Evolutionary conservation across 768 basidiomycete genomes (phyloP), one percentile per base, ranked within the genome.

Genomic region (Epithele typhae): DNA sequence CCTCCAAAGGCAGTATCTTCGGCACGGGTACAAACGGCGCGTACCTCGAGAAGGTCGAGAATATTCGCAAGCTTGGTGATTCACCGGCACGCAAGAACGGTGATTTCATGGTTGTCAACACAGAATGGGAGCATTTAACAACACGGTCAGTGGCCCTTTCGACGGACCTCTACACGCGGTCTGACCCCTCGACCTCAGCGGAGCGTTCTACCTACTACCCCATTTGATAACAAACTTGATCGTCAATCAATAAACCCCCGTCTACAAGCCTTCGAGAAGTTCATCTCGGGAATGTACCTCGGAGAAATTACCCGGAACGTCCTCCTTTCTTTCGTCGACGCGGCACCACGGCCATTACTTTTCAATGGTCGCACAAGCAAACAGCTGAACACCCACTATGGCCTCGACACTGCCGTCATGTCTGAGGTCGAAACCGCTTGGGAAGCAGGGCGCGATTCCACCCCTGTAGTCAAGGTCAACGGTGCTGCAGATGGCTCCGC

Each of bases 1-100:
- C n/a, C n/a, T n/a, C n/a, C n/a, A 15, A 37, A 63, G 59, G 86
- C 38, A 86, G 86, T 45, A 98, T 98, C 59, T 98, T 98, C 62
- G 96, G 96, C 21, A 99, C 96, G 0, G 96, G 96, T 15, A 98
- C 96, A 5, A 99, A 99, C 61, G 96, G 96, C 24, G 96, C 96
- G 10, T 99, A 96, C 67, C 79, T 99, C 40, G 95, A 98, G 64
- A 76, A 87, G 55, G 71, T 93, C 24, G 74, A 78, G 41, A 92
- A 91, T 41, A 83, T 98, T 60, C 81, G 74, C 33, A 98, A 98
- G 66, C 74, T 96, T 7, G 79, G 78, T 15, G 81, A 87, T 45
- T 74, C 68, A 35, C 70, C 79, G 21, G 79, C 76, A 5, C 77
- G 72, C 9, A 68, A 73, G 8, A 71, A 77, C 25, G 85, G 82